These are phyloP conservation scores for Kuraishia cidri DNA, from an alignment of 805 yeast genomes.

Conservation along the genomic window DNA sequence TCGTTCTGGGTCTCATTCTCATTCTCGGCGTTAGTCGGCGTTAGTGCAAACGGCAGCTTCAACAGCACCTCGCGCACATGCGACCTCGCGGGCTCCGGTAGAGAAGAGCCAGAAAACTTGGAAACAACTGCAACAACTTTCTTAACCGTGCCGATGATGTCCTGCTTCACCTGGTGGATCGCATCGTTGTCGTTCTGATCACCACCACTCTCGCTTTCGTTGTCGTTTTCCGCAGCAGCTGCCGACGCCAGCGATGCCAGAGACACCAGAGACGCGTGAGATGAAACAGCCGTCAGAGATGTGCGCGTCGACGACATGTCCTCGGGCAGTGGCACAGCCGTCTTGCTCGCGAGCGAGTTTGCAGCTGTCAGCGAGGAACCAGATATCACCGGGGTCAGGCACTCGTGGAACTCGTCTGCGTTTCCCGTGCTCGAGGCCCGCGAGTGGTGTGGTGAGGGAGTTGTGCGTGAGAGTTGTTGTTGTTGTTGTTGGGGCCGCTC, in stretches of 20 bases:
- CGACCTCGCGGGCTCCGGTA: slow-evolving; percentile 72
- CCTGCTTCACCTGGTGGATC: slow-evolving; percentile 55
- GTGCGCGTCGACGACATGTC: slow-evolving; percentile 2
- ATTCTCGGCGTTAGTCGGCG: slow-evolving; percentile 7
- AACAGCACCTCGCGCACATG: slow-evolving; percentile 75
- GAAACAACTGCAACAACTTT: slow-evolving; percentile 83
- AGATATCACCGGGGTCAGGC: neutral
- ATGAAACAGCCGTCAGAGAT: slow-evolving; percentile 9
- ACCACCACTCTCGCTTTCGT: neutral
- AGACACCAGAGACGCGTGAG: slow-evolving; percentile 8
- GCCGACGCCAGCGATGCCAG: neutral
- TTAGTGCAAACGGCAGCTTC: slow-evolving; percentile 43
- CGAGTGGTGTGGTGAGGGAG: too few relatives aligned
- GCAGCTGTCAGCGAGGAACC: neutral
- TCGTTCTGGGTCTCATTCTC: slow-evolving; percentile 4
- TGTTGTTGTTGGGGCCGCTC: slow-evolving; percentile 9
- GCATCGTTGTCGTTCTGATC: slow-evolving; percentile 11
- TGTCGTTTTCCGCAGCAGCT: slow-evolving; percentile 2
- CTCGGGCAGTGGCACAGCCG: neutral
- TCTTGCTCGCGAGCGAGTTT: neutral
- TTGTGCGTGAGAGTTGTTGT: slow-evolving; percentile 1
- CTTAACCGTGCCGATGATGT: slow-evolving; percentile 81
- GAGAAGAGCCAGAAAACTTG: slow-evolving; percentile 67
- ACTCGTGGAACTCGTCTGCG: slow-evolving; percentile 4
- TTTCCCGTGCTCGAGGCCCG: too few relatives aligned